Evolutionary conservation across 331 rosid species (phyloP).

Genomic region (Quercus lobata): DNA sequence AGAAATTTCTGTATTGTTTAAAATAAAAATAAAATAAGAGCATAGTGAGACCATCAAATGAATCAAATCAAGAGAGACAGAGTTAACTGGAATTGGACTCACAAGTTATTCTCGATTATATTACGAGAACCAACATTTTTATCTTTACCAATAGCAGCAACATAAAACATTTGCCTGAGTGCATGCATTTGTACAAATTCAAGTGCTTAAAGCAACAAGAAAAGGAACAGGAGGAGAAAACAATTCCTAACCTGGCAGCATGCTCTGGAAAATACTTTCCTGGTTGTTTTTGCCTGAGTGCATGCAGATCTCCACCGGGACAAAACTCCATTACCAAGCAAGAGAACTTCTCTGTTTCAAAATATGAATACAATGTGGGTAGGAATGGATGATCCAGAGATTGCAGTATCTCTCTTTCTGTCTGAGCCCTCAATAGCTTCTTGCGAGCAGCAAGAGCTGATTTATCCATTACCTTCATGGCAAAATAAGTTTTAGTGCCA

Average conservation of each 20-base stretch:
- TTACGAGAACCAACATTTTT: background rate
- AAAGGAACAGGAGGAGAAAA: constrained; percentile 4
- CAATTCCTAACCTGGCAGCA: constrained; percentile 81
- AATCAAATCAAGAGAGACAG: background rate
- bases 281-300: constrained; percentile 84
- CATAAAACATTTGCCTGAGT: background rate
- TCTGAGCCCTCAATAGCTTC: constrained; percentile 85
- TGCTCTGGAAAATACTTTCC: constrained; percentile 81
- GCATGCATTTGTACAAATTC: background rate
- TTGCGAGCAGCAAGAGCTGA: constrained; percentile 70
- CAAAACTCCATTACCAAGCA: constrained; percentile 98
- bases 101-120: background rate
- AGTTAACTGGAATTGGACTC: constrained; percentile 9
- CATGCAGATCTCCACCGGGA: constrained; percentile 94
- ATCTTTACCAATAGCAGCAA: background rate
- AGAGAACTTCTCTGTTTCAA: constrained; percentile 76
- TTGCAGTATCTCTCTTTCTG: constrained; percentile 89
- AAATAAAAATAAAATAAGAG: background rate
- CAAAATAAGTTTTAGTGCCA: constrained; percentile 77
- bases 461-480: constrained; percentile 96
- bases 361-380: constrained; percentile 80
- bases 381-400: constrained; percentile 96
- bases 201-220: background rate
- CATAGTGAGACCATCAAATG: background rate
- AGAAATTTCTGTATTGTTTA: background rate